These are phyloP conservation scores for Oryza australiensis DNA, from an alignment of 176 grass and related monocot genomes.

Conservation along the genomic window DNA sequence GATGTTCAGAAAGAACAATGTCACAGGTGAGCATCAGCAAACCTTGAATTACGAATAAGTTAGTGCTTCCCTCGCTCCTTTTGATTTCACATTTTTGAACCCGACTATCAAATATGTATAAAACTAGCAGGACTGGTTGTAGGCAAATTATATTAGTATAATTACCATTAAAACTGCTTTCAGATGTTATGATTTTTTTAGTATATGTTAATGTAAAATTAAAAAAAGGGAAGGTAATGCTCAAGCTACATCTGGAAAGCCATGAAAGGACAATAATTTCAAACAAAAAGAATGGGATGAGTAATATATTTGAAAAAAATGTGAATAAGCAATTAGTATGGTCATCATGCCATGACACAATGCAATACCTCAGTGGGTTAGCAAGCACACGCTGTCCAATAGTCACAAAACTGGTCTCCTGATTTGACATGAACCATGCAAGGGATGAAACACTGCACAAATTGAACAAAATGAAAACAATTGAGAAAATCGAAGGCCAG, in stretches of 20 bases:
- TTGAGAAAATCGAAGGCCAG: background rate
- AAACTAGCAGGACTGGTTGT: background rate
- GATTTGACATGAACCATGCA: constrained; percentile 99
- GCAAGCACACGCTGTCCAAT: constrained; percentile 99
- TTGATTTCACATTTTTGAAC: background rate
- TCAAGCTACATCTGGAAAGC: background rate
- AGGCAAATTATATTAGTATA: background rate
- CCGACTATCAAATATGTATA: background rate
- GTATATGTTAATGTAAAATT: background rate
- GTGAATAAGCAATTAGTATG: background rate
- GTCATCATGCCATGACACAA: background rate
- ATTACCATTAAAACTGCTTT: background rate
- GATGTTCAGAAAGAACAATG: constrained; percentile 20
- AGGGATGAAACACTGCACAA: constrained; percentile 97
- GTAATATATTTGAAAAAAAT: background rate
- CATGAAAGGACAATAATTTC: background rate
- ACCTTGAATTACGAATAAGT: background rate
- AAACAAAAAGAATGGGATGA: background rate
- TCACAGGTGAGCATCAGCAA: constrained; percentile 1
- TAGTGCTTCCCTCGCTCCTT: background rate
- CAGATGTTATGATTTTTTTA: background rate
- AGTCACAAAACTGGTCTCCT: constrained; percentile 99
- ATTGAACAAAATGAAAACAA: constrained; percentile 13
- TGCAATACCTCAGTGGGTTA: constrained; percentile 79
- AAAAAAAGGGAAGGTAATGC: background rate